These are phyloP conservation scores for Artemisia argyi DNA, from an alignment of 129 eudicot species.

Conservation along the genomic window DNA sequence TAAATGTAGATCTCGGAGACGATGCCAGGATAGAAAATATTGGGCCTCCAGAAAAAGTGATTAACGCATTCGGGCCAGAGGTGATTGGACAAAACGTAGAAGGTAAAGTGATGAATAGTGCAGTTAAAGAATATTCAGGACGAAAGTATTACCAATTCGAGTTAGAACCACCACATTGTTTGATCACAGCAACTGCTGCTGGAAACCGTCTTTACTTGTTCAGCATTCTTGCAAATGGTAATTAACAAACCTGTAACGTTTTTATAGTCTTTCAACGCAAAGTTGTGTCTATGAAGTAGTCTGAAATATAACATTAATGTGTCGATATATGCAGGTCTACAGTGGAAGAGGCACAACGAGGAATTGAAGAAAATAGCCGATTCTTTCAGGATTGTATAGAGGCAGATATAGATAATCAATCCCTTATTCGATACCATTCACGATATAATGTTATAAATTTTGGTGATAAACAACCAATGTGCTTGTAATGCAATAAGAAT, in stretches of 20 bases:
- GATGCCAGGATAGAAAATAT: constrained; percentile 73
- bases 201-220: constrained; percentile 91
- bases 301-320: not conserved
- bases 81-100: constrained; percentile 92
- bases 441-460: not conserved
- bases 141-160: constrained; percentile 89
- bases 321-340: constrained; percentile 60
- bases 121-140: constrained; percentile 72
- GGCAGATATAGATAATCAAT: not conserved
- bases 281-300: too few relatives aligned
- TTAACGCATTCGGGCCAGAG: constrained; percentile 90
- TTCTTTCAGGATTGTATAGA: constrained; percentile 75
- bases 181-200: constrained; percentile 94
- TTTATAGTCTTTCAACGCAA: not conserved
- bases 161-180: constrained; percentile 88
- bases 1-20: constrained; percentile 67
- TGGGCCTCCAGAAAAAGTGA: constrained; percentile 82
- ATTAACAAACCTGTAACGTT: not conserved
- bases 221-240: constrained; percentile 82
- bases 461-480: constrained; percentile 7
- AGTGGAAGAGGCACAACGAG: constrained; percentile 86
- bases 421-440: constrained; percentile 6
- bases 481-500: constrained; percentile 9
- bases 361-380: constrained; percentile 80
- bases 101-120: constrained; percentile 75